phyloP scores from a whole-genome alignment of 2,329 filamentous ascomycete genomes.

The Phyllosticta citribraziliensis region DNA sequence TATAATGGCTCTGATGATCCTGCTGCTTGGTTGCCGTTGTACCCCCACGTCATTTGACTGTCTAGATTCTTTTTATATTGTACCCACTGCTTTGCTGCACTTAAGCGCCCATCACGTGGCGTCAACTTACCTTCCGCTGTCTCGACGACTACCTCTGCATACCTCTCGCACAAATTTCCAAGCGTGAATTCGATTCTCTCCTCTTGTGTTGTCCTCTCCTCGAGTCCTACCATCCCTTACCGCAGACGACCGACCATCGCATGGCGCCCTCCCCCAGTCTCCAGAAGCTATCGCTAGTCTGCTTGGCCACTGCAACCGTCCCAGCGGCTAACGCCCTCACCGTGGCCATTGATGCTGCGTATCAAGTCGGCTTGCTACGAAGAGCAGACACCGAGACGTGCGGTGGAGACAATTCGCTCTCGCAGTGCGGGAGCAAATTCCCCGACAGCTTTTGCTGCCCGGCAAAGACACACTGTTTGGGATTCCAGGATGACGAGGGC shows the following conservation, averaged over 20 bases:
- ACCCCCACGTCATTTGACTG: neutral
- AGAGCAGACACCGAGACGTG: slow-evolving; percentile 36
- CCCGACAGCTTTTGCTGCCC: slow-evolving; percentile 61
- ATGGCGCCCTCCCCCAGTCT: slow-evolving; percentile 18
- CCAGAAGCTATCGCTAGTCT: slow-evolving; percentile 23
- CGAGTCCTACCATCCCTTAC: neutral
- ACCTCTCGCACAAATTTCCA: neutral
- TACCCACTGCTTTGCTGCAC: neutral
- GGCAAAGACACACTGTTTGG: slow-evolving; percentile 43
- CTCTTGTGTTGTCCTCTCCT: neutral
- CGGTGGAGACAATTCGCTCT: slow-evolving; percentile 36
- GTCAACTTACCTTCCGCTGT: neutral
- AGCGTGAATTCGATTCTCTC: neutral
- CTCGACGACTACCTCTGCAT: neutral
- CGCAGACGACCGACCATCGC: neutral
- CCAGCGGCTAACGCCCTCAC: slow-evolving; percentile 15
- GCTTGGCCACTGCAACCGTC: slow-evolving; percentile 20
- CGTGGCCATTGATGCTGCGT: slow-evolving; percentile 16
- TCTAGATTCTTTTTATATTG: neutral
- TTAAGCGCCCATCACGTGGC: neutral
- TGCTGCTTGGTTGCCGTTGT: neutral
- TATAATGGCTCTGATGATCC: neutral
- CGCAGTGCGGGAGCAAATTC: slow-evolving; percentile 45
- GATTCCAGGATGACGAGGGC: slow-evolving; percentile 47
- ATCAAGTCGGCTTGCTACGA: slow-evolving; percentile 21